Conservation (phyloP, 169 alveolate genomes). For the Cryptosporidium canis region DNA sequence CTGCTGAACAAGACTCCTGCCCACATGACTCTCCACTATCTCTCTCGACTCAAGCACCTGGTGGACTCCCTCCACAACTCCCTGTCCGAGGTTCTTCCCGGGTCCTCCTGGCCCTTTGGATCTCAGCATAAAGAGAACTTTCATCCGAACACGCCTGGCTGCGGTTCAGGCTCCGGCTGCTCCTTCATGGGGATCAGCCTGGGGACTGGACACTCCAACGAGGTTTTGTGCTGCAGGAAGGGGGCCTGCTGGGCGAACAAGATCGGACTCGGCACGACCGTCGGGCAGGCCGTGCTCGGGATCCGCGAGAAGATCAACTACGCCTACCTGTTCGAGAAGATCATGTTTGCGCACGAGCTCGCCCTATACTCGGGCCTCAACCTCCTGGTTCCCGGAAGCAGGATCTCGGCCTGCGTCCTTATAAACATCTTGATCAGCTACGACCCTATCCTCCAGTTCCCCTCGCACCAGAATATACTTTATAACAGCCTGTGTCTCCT, state of each 20-base stretch:
- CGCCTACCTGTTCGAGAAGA: conserved; percentile 33
- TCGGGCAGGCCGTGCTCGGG: conserved; percentile 59
- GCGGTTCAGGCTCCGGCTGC: not conserved
- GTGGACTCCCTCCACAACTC: conserved; percentile 25
- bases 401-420: conserved; percentile 36
- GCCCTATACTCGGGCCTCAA: conserved; percentile 54
- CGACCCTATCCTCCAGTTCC: conserved; percentile 40
- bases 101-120: conserved; percentile 10
- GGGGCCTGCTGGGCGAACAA: conserved; percentile 43
- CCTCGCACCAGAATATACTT: conserved; percentile 11
- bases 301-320: conserved; percentile 44
- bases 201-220: not conserved
- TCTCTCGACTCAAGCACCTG: conserved; percentile 34
- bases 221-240: not conserved
- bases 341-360: conserved; percentile 53
- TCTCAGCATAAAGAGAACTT: not conserved
- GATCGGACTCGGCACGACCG: conserved; percentile 44
- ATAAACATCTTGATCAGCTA: conserved; percentile 13
- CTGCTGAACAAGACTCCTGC: conserved; percentile 56
- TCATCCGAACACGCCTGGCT: not conserved
- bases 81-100: not conserved
- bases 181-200: not conserved
- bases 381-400: conserved; percentile 41
- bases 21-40: conserved; percentile 46
- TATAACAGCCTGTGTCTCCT: conserved; percentile 45